Percentiles rank a stretch among this genome's conserved stretches.
These are phyloP conservation scores for Viola odorata DNA, from an alignment of 345 rosid genomes.

Conservation along the genomic window DNA sequence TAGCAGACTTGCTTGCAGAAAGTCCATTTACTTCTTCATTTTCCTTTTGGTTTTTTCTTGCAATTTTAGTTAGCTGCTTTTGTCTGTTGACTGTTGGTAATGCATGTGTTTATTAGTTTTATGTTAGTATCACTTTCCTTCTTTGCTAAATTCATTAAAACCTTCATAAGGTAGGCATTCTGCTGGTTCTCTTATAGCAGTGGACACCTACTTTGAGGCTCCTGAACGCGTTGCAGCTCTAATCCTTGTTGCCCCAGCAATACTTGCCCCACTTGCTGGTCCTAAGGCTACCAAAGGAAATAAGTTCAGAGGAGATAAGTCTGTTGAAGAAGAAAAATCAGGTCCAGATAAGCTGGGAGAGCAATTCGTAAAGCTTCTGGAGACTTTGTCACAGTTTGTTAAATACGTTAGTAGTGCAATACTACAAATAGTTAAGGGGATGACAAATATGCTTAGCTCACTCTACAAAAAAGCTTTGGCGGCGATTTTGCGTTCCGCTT, in stretches of 20 bases:
- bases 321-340: slow-evolving; percentile 24
- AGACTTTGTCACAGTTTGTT: slow-evolving; percentile 32
- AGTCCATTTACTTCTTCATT: neutral
- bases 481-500: slow-evolving; percentile 52
- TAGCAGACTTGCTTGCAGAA: too few species aligned
- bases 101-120: neutral
- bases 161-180: slow-evolving; percentile 55
- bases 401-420: slow-evolving; percentile 28
- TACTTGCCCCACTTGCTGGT: slow-evolving; percentile 51
- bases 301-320: slow-evolving; percentile 18
- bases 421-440: slow-evolving; percentile 37
- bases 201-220: slow-evolving; percentile 80
- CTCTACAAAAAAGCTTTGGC: slow-evolving; percentile 54
- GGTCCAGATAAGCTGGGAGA: slow-evolving; percentile 19
- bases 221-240: slow-evolving; percentile 85
- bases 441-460: slow-evolving; percentile 43
- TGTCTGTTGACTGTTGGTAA: neutral
- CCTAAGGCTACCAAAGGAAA: slow-evolving; percentile 22
- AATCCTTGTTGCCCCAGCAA: slow-evolving; percentile 86
- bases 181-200: slow-evolving; percentile 79
- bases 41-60: neutral
- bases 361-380: slow-evolving; percentile 25
- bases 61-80: neutral
- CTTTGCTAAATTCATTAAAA: slow-evolving; percentile 4
- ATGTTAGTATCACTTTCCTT: neutral